Evolutionary conservation across 2,329 filamentous ascomycete species (phyloP), one percentile per base, ranked within the genome.

Genomic region (Calonectria hawksworthii): DNA sequence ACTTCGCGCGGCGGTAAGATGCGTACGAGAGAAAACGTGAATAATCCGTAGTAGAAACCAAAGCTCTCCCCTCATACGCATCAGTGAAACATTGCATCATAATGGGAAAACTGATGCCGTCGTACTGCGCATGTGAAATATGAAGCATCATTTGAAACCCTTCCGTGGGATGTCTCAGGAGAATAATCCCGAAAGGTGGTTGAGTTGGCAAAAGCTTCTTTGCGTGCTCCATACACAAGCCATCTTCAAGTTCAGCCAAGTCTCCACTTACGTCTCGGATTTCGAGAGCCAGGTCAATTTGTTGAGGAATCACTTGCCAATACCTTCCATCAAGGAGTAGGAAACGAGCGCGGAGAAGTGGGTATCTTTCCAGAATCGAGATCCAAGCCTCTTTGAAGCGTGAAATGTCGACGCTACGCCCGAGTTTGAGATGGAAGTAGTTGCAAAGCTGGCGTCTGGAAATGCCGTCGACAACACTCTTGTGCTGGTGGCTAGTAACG

Each of bases 71-170:
- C n/a, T 56, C 47, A 11, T 68, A 44, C 6, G 14, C 32, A 36
- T 38, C 65, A 21, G 36, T 34, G 23, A 68, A 21, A 2, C 34
- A 82, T 4, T 81, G 77, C 34, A 87, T 81, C 2, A 88, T 81
- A 13, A 80, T 79, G 1, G 87, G 86, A 6, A 89, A 81, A 68
- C 83, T 87, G 30, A 88, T 83, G 34, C 87, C 87, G 66, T 89
- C 87, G 69, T 89, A 89, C 73, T 89, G 87, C 1, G 87, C 87
- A 73, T 89, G 88, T 0, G 88, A 89, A 14, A 89, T 13, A n/a
- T 80, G 78, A 36, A 81, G 51, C 4, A 80, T 64, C 4, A 83
- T 36, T 16, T 76, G 72, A 8, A 67, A 50, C 14, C 76, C 80
- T 28, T 79, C 72, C 2, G 61, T 68, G 26, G 73, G 36, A 56